These are phyloP conservation scores for Serendipita vermifera DNA, from an alignment of 768 basidiomycete genomes.

Conservation along the genomic window DNA sequence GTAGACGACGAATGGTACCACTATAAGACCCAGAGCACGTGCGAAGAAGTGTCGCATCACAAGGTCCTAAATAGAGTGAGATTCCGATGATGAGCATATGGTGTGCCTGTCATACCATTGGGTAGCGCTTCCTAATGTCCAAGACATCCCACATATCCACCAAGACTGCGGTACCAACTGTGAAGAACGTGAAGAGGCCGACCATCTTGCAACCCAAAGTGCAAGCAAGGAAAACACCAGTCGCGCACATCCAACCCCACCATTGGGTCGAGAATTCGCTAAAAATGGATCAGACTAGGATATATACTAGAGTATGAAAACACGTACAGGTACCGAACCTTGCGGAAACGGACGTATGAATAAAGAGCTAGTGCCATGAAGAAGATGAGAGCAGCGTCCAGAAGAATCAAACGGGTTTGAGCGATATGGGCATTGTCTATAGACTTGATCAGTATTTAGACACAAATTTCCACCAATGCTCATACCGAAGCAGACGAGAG, in stretches of 20 bases:
- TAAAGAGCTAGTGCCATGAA: conserved; percentile 93
- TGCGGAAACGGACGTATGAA: conserved; percentile 86
- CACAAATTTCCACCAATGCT: conserved; percentile 11
- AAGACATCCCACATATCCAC: conserved; percentile 92
- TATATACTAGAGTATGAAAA: background rate
- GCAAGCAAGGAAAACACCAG: conserved; percentile 88
- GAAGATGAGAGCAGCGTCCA: conserved; percentile 88
- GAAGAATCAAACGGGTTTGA: conserved; percentile 90
- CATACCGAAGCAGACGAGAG: conserved; percentile 77
- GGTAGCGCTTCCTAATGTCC: conserved; percentile 65
- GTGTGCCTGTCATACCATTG: conserved; percentile 43
- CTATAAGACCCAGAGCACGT: conserved; percentile 69
- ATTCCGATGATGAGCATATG: background rate
- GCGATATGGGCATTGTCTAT: conserved; percentile 91
- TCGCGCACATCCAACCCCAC: conserved; percentile 90
- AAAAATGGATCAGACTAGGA: conserved; percentile 12
- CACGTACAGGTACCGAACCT: conserved; percentile 70
- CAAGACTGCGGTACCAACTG: conserved; percentile 81
- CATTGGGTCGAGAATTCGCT: conserved; percentile 82
- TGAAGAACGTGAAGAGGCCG: conserved; percentile 77
- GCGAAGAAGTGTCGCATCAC: conserved; percentile 84
- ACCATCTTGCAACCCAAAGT: conserved; percentile 98
- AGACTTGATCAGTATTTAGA: background rate
- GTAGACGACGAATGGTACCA: conserved; percentile 81
- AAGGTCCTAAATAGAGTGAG: conserved; percentile 44